Percentiles rank a stretch among this genome's conserved stretches.
These are phyloP conservation scores for Vitrella brassicaformis DNA, from an alignment of 73 alveolate species.

Conservation along the genomic window DNA sequence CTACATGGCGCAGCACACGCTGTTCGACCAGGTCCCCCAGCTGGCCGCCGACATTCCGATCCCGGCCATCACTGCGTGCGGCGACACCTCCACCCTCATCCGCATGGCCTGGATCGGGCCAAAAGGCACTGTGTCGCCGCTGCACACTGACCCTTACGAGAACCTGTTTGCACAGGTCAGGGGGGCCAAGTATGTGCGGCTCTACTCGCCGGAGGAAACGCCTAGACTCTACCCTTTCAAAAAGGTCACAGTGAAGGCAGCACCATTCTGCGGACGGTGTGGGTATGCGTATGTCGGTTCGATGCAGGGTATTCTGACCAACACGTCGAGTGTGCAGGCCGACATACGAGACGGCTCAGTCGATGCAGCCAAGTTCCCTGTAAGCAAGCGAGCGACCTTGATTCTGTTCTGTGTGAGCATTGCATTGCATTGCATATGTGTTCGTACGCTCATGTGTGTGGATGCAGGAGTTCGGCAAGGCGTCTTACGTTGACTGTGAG, in stretches of 20 bases:
- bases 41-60: constrained; percentile 12
- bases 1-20: constrained; percentile 33
- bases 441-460: neutral
- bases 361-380: neutral
- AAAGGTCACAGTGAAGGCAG: neutral
- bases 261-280: neutral
- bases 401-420: neutral
- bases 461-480: neutral
- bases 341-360: neutral
- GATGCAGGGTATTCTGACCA: neutral
- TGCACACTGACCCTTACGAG: constrained; percentile 28
- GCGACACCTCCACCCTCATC: neutral
- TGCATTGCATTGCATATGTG: neutral
- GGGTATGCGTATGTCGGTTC: neutral
- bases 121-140: constrained; percentile 24
- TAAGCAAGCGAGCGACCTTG: neutral
- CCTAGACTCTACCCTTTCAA: neutral
- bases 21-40: constrained; percentile 22
- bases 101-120: constrained; percentile 20
- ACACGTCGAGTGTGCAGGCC: neutral
- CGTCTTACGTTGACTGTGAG: neutral
- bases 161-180: constrained; percentile 36
- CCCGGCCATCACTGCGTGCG: constrained; percentile 1
- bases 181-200: constrained; percentile 29
- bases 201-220: constrained; percentile 13